A percentile compares a stretch with the other conserved stretches of the same genome.
Evolutionary conservation across 2,329 filamentous ascomycete species (phyloP).

Genomic region (Fusarium dlaminii): DNA sequence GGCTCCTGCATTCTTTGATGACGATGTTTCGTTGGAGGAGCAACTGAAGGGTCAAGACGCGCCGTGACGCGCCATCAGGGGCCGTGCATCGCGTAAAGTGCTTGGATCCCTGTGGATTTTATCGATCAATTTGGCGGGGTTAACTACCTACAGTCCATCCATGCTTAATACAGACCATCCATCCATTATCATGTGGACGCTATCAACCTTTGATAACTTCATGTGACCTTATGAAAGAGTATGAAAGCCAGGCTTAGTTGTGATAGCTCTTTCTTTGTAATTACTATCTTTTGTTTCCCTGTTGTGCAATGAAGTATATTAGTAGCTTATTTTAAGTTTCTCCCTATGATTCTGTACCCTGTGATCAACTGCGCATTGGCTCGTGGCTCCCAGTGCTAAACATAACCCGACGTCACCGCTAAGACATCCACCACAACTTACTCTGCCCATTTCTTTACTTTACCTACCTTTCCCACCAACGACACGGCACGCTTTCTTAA

Average conservation of each 20-base stretch:
- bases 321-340: background rate
- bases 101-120: background rate
- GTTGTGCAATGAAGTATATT: background rate
- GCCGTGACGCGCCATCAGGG: slow-evolving; percentile 14
- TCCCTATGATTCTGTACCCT: background rate
- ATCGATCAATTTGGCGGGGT: slow-evolving; percentile 20
- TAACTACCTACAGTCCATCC: background rate
- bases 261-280: background rate
- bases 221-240: background rate
- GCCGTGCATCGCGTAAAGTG: slow-evolving; percentile 38
- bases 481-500: background rate
- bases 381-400: background rate
- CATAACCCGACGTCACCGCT: slow-evolving; percentile 31
- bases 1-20: slow-evolving; percentile 13
- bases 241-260: background rate
- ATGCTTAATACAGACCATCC: background rate
- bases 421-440: background rate
- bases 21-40: slow-evolving; percentile 40
- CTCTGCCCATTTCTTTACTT: background rate
- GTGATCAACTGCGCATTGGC: slow-evolving; percentile 14
- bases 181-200: background rate
- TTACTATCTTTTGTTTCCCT: background rate
- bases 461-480: background rate
- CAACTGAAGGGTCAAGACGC: slow-evolving; percentile 33
- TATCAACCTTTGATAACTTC: background rate